Conservation (phyloP, 495 filamentous ascomycete genomes). For the Xylaria venustula region DNA sequence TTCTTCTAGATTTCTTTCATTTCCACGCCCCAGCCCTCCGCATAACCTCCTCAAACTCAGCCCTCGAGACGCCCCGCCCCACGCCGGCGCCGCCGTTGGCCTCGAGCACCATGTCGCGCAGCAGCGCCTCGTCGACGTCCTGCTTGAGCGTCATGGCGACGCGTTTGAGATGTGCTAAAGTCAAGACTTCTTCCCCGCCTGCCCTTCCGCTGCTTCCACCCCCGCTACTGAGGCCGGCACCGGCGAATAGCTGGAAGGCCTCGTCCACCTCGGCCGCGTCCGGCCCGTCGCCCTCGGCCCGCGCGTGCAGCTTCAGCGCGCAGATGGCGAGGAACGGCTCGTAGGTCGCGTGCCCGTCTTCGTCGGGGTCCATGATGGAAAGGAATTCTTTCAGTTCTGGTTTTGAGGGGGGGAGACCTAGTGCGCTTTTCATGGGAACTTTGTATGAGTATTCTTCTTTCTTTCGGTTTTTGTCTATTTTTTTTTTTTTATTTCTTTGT, state of each 20-base stretch:
- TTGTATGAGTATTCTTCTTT: constrained; percentile 3
- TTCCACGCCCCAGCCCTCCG: constrained; percentile 76
- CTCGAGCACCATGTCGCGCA: constrained; percentile 91
- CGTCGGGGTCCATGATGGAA: constrained; percentile 76
- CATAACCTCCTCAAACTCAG: constrained; percentile 87
- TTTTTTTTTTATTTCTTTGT: too few species aligned
- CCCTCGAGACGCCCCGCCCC: constrained; percentile 66
- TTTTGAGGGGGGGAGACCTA: constrained; percentile 65
- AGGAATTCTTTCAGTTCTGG: constrained; percentile 71
- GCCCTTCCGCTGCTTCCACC: constrained; percentile 26
- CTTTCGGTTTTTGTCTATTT: too few species aligned
- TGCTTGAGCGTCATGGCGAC: constrained; percentile 82
- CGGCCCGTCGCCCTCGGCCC: constrained; percentile 50
- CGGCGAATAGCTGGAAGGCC: constrained; percentile 72
- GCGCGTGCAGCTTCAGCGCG: constrained; percentile 71
- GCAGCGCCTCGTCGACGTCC: constrained; percentile 71
- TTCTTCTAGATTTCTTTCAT: too few species aligned
- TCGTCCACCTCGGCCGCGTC: constrained; percentile 65
- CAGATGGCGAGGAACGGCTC: constrained; percentile 77
- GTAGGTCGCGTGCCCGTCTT: constrained; percentile 72
- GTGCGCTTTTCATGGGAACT: constrained; percentile 52
- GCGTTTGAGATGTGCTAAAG: constrained; percentile 68
- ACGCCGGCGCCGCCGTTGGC: constrained; percentile 80
- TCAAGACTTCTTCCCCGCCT: constrained; percentile 49
- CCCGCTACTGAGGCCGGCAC: constrained; percentile 37